Percentiles rank a stretch among this genome's conserved stretches.
Conservation (phyloP, 2,329 filamentous ascomycete species). For the Sarocladium brachiariae region DNA sequence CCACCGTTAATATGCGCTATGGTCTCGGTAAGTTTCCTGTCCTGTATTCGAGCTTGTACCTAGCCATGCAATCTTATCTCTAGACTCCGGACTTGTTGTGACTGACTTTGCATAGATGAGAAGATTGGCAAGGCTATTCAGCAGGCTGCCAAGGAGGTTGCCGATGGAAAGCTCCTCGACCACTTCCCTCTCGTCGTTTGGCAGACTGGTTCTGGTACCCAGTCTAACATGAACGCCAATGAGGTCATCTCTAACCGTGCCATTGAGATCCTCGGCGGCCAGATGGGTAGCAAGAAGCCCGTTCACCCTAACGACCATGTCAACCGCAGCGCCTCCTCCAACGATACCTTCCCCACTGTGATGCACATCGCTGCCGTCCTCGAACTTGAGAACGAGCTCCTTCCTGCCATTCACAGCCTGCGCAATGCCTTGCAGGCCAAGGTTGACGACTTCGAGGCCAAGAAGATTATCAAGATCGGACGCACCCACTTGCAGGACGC, state of each 20-base stretch:
- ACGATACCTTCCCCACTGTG: constrained; percentile 98
- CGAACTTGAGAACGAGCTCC: constrained; percentile 78
- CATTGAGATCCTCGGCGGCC: constrained; percentile 92
- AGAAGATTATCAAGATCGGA: constrained; percentile 97
- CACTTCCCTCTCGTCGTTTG: constrained; percentile 98
- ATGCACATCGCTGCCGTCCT: constrained; percentile 99
- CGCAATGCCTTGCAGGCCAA: constrained; percentile 81
- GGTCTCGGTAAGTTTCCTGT: constrained; percentile 62
- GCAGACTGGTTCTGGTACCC: constrained; percentile 97
- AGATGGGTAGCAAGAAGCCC: constrained; percentile 94
- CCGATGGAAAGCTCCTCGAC: constrained; percentile 85
- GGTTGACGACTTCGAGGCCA: constrained; percentile 75
- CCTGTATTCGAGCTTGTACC: neutral
- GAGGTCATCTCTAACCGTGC: constrained; percentile 99
- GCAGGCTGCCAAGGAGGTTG: constrained; percentile 89
- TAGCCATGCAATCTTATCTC: constrained; percentile 1
- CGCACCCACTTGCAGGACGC: constrained; percentile 96
- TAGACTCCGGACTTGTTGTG: too few relatives aligned
- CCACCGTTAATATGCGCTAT: constrained; percentile 90
- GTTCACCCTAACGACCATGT: constrained; percentile 99
- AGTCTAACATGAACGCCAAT: constrained; percentile 99
- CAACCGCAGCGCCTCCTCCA: constrained; percentile 97
- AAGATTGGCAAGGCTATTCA: constrained; percentile 90
- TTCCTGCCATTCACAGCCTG: constrained; percentile 77
- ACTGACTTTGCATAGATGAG: constrained; percentile 1